A percentile compares a stretch with the other conserved stretches of the same genome.
Evolutionary conservation across 805 yeast genomes (phyloP).

Genomic region (Candida sakaeoensis): DNA sequence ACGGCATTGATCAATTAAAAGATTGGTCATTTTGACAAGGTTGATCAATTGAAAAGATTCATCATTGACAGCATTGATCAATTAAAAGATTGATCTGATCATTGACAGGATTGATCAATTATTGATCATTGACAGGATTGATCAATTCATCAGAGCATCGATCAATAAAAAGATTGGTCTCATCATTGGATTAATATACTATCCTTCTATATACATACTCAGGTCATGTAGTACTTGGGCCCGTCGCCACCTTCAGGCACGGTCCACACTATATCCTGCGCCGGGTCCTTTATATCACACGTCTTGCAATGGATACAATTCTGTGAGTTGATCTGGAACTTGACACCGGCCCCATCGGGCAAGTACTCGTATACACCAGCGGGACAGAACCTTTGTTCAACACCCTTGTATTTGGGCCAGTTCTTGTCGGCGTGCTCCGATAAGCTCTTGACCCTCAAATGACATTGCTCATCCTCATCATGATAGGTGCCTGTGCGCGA

Average conservation of each 20-base stretch:
- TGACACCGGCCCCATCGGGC: conserved; percentile 73
- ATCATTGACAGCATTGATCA: too few species aligned
- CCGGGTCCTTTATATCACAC: conserved; percentile 94
- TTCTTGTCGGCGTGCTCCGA: conserved; percentile 62
- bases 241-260: conserved; percentile 99
- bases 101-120: too few species aligned
- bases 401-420: conserved; percentile 77
- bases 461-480: conserved; percentile 90
- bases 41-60: too few species aligned
- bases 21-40: too few species aligned
- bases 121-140: neutral
- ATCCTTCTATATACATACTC: neutral
- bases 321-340: conserved; percentile 91
- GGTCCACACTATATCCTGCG: conserved; percentile 91
- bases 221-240: conserved; percentile 79
- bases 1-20: too few species aligned
- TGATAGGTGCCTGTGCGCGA: conserved; percentile 95
- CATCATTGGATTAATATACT: too few species aligned
- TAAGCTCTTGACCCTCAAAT: conserved; percentile 64
- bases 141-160: neutral
- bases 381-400: conserved; percentile 92
- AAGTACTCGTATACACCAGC: conserved; percentile 96
- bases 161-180: too few species aligned
- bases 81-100: too few species aligned
- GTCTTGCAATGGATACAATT: conserved; percentile 98